A percentile compares a stretch with the other conserved stretches of the same genome.
Evolutionary conservation across 2,329 filamentous ascomycete species (phyloP).

Genomic region (Xylariaceae sp.): DNA sequence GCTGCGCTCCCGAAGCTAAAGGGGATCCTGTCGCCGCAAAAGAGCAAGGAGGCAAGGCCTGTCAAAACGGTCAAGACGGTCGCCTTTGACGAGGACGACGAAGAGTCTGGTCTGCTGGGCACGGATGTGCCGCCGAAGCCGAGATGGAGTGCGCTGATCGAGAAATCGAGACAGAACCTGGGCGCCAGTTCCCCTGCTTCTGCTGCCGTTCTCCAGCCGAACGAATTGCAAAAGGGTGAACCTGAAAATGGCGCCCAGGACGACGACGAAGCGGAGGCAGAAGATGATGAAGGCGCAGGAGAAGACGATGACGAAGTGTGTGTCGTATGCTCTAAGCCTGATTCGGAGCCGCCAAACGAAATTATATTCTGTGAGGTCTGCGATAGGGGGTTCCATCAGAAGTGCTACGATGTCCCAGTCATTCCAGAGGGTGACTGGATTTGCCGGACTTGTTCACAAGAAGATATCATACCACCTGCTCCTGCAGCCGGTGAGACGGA

Average conservation of each 20-base stretch:
- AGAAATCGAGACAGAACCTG: too few species aligned
- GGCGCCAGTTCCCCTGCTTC: too few species aligned
- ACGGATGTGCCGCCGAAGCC: constrained; percentile 14
- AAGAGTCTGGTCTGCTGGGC: constrained; percentile 43
- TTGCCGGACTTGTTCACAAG: constrained; percentile 51
- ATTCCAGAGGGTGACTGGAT: constrained; percentile 61
- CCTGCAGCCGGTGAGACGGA: constrained; percentile 1
- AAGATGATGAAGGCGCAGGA: constrained; percentile 14
- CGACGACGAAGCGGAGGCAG: constrained; percentile 30
- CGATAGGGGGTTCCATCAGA: constrained; percentile 56
- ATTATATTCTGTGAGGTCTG: constrained; percentile 62
- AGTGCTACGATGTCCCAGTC: constrained; percentile 51
- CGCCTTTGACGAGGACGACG: constrained; percentile 39
- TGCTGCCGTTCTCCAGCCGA: too few species aligned
- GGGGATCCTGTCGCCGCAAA: constrained; percentile 52
- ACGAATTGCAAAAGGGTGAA: too few species aligned
- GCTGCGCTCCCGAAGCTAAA: constrained; percentile 35
- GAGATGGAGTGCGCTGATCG: not conserved
- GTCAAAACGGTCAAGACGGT: constrained; percentile 58
- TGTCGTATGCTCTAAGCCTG: constrained; percentile 50
- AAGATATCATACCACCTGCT: constrained; percentile 33
- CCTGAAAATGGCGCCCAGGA: constrained; percentile 16
- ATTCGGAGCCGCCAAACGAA: constrained; percentile 54
- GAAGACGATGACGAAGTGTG: constrained; percentile 50
- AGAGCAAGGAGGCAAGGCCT: constrained; percentile 35